These are phyloP conservation scores for Pythium dissotocum DNA, from an alignment of 352 stramenopile genomes.

Conservation along the genomic window DNA sequence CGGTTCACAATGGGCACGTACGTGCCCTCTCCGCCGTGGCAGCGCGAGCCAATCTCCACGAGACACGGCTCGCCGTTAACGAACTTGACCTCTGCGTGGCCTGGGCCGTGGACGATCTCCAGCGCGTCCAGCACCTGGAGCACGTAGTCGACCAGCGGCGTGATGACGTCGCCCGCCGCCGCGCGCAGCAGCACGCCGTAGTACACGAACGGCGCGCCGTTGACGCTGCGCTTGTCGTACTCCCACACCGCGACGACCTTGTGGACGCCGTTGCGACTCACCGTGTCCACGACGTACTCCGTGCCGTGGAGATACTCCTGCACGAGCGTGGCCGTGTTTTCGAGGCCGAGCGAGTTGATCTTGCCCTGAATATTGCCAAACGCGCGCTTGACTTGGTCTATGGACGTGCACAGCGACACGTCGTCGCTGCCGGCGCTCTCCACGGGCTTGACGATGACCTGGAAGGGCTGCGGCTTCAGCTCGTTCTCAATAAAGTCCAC, in stretches of 20 bases:
- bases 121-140: conserved; percentile 75
- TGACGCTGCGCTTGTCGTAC: conserved; percentile 96
- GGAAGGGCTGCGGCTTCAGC: conserved; percentile 64
- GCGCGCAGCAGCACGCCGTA: conserved; percentile 76
- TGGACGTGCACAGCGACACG: conserved; percentile 76
- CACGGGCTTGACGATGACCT: conserved; percentile 92
- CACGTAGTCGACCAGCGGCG: conserved; percentile 84
- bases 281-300: conserved; percentile 98
- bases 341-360: conserved; percentile 82
- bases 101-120: conserved; percentile 72
- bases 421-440: conserved; percentile 77
- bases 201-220: conserved; percentile 95
- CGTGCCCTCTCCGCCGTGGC: conserved; percentile 94
- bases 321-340: conserved; percentile 83
- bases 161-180: conserved; percentile 60
- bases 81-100: conserved; percentile 86
- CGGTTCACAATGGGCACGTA: conserved; percentile 91
- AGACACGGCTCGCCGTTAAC: conserved; percentile 86
- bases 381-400: conserved; percentile 75
- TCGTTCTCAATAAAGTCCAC: conserved; percentile 69
- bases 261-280: conserved; percentile 91
- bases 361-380: conserved; percentile 86
- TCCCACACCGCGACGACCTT: conserved; percentile 97
- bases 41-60: conserved; percentile 95
- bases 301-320: conserved; percentile 94